These are phyloP conservation scores for Endothia cerciana DNA, from an alignment of 2,329 filamentous ascomycete species.

Conservation along the genomic window DNA sequence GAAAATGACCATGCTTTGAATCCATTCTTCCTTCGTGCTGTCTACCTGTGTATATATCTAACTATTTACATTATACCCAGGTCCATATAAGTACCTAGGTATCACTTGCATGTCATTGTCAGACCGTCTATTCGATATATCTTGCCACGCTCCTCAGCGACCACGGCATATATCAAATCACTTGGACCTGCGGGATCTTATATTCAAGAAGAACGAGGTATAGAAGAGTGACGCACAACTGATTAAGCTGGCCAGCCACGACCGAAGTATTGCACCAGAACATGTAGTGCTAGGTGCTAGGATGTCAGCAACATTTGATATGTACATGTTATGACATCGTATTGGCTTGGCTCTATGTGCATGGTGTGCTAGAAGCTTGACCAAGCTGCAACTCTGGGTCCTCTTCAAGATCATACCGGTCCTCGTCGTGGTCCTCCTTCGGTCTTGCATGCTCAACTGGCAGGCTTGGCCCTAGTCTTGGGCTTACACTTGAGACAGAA, in stretches of 20 bases:
- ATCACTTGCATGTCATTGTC: conserved; percentile 8
- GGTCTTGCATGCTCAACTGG: not conserved
- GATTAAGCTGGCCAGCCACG: not conserved
- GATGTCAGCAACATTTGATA: not conserved
- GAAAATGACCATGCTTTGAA: not conserved
- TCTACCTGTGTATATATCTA: not conserved
- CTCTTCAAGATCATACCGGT: not conserved
- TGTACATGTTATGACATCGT: not conserved
- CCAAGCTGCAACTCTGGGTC: conserved; percentile 1
- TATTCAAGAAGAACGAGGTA: not conserved
- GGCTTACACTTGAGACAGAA: not conserved
- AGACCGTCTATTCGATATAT: not conserved
- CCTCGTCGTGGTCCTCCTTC: not conserved
- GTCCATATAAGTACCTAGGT: conserved; percentile 1
- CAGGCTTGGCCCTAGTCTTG: not conserved
- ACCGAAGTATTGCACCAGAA: conserved; percentile 1
- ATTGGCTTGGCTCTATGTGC: not conserved
- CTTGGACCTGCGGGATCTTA: not conserved
- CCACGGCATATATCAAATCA: not conserved
- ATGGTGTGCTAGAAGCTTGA: not conserved
- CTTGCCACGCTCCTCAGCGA: not conserved
- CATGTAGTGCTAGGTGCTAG: not conserved
- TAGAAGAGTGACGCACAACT: conserved; percentile 1
- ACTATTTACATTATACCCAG: not conserved
- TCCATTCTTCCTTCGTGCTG: conserved; percentile 4